These are phyloP conservation scores for Rhynchospora tenuis DNA, from an alignment of 176 grass and related monocot species.

Conservation along the genomic window DNA sequence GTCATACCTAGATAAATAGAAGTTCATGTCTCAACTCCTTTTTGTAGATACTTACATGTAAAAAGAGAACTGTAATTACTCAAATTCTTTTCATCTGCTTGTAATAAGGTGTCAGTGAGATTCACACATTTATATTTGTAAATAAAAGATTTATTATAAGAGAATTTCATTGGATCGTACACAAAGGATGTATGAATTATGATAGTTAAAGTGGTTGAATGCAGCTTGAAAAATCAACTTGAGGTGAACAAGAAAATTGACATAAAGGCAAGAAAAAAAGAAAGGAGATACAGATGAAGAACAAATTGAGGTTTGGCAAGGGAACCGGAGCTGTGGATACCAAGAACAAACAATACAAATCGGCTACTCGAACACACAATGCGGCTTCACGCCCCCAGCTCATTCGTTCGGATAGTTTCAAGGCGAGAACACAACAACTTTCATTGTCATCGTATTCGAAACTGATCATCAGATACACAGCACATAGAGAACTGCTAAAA, in stretches of 20 bases:
- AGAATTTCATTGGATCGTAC: not conserved
- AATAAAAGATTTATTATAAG: not conserved
- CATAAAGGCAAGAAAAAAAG: not conserved
- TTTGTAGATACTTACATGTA: not conserved
- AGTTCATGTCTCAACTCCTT: not conserved
- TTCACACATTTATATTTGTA: not conserved
- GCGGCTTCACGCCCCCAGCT: not conserved
- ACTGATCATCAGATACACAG: not conserved
- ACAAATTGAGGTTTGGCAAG: not conserved
- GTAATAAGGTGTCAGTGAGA: not conserved
- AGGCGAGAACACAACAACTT: not conserved
- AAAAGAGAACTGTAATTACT: not conserved
- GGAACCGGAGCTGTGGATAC: not conserved
- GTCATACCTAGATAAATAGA: not conserved
- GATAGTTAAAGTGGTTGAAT: not conserved
- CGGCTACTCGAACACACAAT: not conserved
- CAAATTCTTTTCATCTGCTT: not conserved
- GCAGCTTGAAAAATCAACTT: slow-evolving; percentile 17
- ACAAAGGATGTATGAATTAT: not conserved
- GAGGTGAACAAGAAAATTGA: not conserved
- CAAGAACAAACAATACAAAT: not conserved
- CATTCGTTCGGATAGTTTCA: not conserved
- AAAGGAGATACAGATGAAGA: not conserved
- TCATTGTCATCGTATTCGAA: not conserved
- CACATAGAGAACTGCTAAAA: slow-evolving; percentile 17